Percentiles rank a stretch among this genome's conserved stretches.
Evolutionary conservation across 192 early-diverging fungal genomes (phyloP).

Genomic region (Gigaspora rosea): DNA sequence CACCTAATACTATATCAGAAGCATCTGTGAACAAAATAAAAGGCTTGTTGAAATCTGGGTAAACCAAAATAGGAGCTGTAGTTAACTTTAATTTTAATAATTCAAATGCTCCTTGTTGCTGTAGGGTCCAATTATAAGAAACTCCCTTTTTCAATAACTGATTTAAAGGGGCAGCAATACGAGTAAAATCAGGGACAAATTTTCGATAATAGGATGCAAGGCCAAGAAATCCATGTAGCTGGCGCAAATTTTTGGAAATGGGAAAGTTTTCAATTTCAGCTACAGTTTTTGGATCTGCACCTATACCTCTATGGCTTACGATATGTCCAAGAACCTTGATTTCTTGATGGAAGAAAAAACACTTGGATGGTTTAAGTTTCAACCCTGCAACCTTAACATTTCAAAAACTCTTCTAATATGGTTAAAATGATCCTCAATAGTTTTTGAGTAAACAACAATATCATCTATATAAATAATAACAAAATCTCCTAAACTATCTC

Average conservation of each 20-base stretch:
- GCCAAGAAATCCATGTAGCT: background rate
- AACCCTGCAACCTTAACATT: background rate
- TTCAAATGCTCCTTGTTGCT: background rate
- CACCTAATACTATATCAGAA: background rate
- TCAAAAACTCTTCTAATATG: background rate
- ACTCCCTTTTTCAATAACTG: background rate
- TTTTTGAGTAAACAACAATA: background rate
- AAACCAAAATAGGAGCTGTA: background rate
- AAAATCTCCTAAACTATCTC: background rate
- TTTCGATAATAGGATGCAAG: background rate
- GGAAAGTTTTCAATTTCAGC: background rate
- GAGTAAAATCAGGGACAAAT: background rate
- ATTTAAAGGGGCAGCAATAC: background rate
- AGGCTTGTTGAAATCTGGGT: conserved; percentile 10
- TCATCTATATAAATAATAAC: conserved; percentile 2
- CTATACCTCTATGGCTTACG: background rate
- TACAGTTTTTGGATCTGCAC: background rate
- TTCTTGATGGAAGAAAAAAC: no score
- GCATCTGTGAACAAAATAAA: conserved; percentile 26
- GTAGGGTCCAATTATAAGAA: background rate
- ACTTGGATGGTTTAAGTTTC: no score
- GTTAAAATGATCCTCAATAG: background rate
- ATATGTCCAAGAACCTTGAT: background rate
- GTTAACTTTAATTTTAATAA: background rate
- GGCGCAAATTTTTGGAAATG: background rate